Evolutionary conservation across 192 early-diverging fungal genomes (phyloP), one percentile per base, ranked within the genome.

Genomic region (Entomortierella beljakovae): DNA sequence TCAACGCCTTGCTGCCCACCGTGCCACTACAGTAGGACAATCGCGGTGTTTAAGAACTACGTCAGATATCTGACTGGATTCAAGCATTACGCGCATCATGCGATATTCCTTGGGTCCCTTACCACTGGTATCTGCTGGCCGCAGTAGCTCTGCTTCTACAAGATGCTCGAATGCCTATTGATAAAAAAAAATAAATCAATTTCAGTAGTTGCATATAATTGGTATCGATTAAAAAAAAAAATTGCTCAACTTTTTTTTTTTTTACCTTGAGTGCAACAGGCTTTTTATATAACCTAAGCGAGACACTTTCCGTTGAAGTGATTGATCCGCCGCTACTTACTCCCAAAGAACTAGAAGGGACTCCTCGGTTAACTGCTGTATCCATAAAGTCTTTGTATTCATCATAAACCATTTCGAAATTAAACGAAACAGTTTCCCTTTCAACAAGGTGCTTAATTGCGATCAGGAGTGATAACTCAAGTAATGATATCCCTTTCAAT

Each of bases 341-440:
- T 5, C 69, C 80, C 23, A 71, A n/a, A 63, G 83, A 66, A 25
- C 50, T 54, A 1, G 61, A 31, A 8, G 59, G 9, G 70, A 64
- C 25, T 57, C 84, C 90, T 43, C 80, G 86, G 28, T 70, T 81
- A 34, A 83, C 80, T 2, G 83, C 75, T 57, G 79, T 80, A 33
- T 83, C 88, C 92, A 92, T 90, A 71, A 97, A 94, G 0, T 92
- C 89, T 62, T 92, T 90, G 85, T 96, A 97, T 83, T 94, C 93
- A 67, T 97, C 93, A 71, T 95, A 95, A 6, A 96, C 89, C 94
- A 98, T 97, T 75, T 94, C 93, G 86, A 98, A 98, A 64, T 96
- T 98, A 71, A 95, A 97, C 23, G 84, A 81, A 52, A 68, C 68
- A n/a, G 84, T 89, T 49, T 92, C 90, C 23, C 87, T 86, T 11